These are phyloP conservation scores for Kazachstania sp. DNA, from an alignment of 1,139 yeast species.

Conservation along the genomic window DNA sequence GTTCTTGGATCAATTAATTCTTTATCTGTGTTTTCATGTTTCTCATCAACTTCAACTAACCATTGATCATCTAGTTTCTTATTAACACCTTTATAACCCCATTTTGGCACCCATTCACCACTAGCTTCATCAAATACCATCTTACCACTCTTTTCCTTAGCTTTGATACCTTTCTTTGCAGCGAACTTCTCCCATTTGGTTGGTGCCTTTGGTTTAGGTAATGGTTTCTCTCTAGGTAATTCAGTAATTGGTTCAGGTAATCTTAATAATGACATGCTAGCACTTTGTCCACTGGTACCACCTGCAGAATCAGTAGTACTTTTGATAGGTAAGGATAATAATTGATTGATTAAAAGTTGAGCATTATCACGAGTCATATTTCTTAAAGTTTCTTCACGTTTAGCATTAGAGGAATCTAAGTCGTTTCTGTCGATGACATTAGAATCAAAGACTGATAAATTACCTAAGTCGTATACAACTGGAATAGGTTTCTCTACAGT, in stretches of 20 bases:
- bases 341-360: slow-evolving; percentile 82
- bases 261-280: slow-evolving; percentile 73
- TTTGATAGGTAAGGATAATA: slow-evolving; percentile 80
- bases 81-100: slow-evolving; percentile 96
- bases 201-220: slow-evolving; percentile 85
- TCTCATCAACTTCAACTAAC: slow-evolving; percentile 89
- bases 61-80: slow-evolving; percentile 83
- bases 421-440: slow-evolving; percentile 65
- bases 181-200: slow-evolving; percentile 98
- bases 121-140: slow-evolving; percentile 81
- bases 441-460: slow-evolving; percentile 76
- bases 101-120: slow-evolving; percentile 95
- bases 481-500: slow-evolving; percentile 87
- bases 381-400: slow-evolving; percentile 57
- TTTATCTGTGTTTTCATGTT: slow-evolving; percentile 52
- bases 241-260: slow-evolving; percentile 78
- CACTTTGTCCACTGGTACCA: slow-evolving; percentile 49
- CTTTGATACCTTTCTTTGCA: slow-evolving; percentile 83
- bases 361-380: slow-evolving; percentile 84
- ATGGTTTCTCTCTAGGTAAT: slow-evolving; percentile 89
- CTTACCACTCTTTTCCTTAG: slow-evolving; percentile 86
- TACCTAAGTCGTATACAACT: slow-evolving; percentile 76
- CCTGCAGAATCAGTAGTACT: slow-evolving; percentile 69
- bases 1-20: slow-evolving; percentile 84
- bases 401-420: slow-evolving; percentile 41